phyloP scores from a whole-genome alignment of 192 early-diverging fungal species.

The Lobosporangium transversale region DNA sequence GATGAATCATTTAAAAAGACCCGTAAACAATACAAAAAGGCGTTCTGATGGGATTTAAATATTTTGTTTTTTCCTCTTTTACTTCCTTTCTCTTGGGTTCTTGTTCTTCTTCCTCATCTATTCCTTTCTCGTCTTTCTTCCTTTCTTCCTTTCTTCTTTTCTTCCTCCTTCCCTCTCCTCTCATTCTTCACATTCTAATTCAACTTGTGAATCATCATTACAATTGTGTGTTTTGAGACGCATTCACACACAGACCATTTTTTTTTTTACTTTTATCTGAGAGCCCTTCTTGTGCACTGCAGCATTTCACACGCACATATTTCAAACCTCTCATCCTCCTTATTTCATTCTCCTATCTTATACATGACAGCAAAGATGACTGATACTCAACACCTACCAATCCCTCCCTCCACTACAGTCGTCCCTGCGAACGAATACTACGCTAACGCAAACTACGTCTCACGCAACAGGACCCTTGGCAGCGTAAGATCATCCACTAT shows the following conservation, averaged over 20 bases:
- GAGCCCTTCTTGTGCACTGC: not conserved
- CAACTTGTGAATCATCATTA: too few relatives aligned
- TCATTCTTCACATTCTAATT: not conserved
- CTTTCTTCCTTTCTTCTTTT: not conserved
- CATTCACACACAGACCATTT: not conserved
- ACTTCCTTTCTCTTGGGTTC: not conserved
- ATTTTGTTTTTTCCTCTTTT: too few relatives aligned
- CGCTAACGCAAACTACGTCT: slow-evolving; percentile 36
- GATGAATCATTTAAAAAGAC: too few relatives aligned
- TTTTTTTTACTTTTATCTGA: not conserved
- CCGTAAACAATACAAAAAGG: too few relatives aligned
- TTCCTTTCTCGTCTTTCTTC: not conserved
- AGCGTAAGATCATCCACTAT: too few relatives aligned
- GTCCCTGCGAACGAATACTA: slow-evolving; percentile 44
- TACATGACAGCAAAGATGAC: slow-evolving; percentile 30
- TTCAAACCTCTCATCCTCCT: not conserved
- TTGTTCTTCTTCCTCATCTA: slow-evolving; percentile 2
- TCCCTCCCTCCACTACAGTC: slow-evolving; percentile 2
- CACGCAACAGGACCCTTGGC: slow-evolving; percentile 25
- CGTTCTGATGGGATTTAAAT: too few relatives aligned
- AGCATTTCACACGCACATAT: not conserved
- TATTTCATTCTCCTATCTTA: too few relatives aligned
- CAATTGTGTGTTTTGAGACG: too few relatives aligned
- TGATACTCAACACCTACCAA: not conserved
- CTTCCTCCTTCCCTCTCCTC: not conserved